A percentile compares a stretch with the other conserved stretches of the same genome.
phyloP scores from a whole-genome alignment of 1,284 basidiomycete species.

The Apiotrichum porosum region DNA sequence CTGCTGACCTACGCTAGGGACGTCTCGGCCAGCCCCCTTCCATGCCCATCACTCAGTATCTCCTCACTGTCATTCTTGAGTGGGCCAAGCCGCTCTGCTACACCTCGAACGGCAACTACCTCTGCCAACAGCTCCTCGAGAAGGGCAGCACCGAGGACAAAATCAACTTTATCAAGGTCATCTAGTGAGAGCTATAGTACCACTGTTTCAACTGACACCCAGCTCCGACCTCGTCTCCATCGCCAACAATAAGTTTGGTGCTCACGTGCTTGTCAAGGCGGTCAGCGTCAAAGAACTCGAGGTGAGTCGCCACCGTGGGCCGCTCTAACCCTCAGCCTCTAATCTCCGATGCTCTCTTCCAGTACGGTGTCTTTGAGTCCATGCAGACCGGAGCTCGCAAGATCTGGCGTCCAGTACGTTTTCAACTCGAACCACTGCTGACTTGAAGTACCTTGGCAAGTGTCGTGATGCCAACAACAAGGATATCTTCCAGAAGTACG shows the following conservation, averaged over 20 bases:
- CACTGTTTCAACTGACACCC: background rate
- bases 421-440: background rate
- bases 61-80: constrained; percentile 34
- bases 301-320: constrained; percentile 13
- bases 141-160: constrained; percentile 33
- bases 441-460: constrained; percentile 37
- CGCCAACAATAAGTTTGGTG: constrained; percentile 44
- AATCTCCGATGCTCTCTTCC: constrained; percentile 33
- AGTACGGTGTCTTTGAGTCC: constrained; percentile 38
- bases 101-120: constrained; percentile 44
- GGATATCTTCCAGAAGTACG: constrained; percentile 33
- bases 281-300: constrained; percentile 38
- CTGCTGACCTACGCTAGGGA: constrained; percentile 1
- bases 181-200: constrained; percentile 21
- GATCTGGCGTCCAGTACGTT: constrained; percentile 39
- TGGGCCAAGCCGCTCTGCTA: constrained; percentile 39
- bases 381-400: constrained; percentile 42
- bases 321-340: constrained; percentile 14
- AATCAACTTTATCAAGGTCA: constrained; percentile 33
- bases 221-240: constrained; percentile 40
- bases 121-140: constrained; percentile 44
- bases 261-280: constrained; percentile 44
- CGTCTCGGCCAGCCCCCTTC: constrained; percentile 11
- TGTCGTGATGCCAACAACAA: constrained; percentile 26
- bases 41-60: constrained; percentile 7